Evolutionary conservation across 2,329 filamentous ascomycete species (phyloP).

Genomic region (Periconia digitata): DNA sequence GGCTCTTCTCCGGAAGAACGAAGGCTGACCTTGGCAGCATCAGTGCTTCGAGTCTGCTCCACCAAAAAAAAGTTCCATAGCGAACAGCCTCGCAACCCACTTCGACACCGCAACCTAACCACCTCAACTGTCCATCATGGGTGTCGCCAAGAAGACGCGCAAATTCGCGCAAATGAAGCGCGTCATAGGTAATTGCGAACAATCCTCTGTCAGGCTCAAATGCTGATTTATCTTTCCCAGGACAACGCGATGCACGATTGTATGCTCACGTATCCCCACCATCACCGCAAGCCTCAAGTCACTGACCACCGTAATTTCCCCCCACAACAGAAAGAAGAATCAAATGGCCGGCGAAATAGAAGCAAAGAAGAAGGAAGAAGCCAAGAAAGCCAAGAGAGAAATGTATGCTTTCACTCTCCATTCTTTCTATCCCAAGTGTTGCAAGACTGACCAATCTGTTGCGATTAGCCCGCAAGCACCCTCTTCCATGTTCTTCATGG

Average conservation of each 20-base stretch:
- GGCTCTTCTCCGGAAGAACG: constrained; percentile 13
- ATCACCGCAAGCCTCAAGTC: constrained; percentile 7
- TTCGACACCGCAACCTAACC: constrained; percentile 9
- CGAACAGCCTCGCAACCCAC: background rate
- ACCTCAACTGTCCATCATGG: constrained; percentile 60
- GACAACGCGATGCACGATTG: constrained; percentile 73
- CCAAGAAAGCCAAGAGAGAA: constrained; percentile 70
- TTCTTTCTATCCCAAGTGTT: background rate
- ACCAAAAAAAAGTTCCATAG: constrained; percentile 16
- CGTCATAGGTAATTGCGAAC: constrained; percentile 62
- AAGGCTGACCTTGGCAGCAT: constrained; percentile 18
- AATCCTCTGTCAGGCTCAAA: constrained; percentile 6
- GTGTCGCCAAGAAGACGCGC: constrained; percentile 83
- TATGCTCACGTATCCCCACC: constrained; percentile 22
- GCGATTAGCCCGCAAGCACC: constrained; percentile 69
- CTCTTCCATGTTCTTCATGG: constrained; percentile 53
- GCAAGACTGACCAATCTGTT: constrained; percentile 7
- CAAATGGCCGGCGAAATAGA: constrained; percentile 64
- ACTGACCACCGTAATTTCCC: constrained; percentile 8
- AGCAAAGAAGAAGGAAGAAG: constrained; percentile 59
- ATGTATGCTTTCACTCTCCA: constrained; percentile 58
- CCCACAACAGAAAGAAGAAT: constrained; percentile 67
- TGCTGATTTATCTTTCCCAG: constrained; percentile 10
- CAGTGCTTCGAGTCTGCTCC: constrained; percentile 5
- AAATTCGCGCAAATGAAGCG: constrained; percentile 87